phyloP scores from a whole-genome alignment of 441 rosid species.

The Erodium texanum region DNA sequence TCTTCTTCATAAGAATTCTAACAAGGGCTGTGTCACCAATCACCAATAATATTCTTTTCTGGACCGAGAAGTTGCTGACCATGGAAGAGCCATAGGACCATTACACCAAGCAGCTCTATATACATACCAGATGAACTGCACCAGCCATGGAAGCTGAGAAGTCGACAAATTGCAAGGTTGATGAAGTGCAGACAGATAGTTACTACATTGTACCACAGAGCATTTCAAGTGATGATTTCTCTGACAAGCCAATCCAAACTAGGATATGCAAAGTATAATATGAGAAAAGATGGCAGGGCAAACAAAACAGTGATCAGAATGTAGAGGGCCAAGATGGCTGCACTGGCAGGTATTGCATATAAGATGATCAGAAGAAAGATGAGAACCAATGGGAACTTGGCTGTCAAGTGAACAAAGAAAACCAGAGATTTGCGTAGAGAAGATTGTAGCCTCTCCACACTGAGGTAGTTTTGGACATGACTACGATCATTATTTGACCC shows the following conservation, averaged over 20 bases:
- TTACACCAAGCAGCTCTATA: too few relatives aligned
- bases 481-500: slow-evolving; percentile 19
- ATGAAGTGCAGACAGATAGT: too few relatives aligned
- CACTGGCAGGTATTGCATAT: slow-evolving; percentile 79
- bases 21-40: too few relatives aligned
- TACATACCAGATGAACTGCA: too few relatives aligned
- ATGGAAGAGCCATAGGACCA: too few relatives aligned
- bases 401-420: slow-evolving; percentile 49
- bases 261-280: slow-evolving; percentile 65
- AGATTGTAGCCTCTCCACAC: slow-evolving; percentile 38
- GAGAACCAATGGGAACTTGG: slow-evolving; percentile 69
- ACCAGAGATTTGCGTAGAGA: slow-evolving; percentile 56
- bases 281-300: slow-evolving; percentile 66
- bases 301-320: slow-evolving; percentile 56
- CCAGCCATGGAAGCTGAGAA: too few relatives aligned
- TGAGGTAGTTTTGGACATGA: slow-evolving; percentile 25
- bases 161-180: too few relatives aligned
- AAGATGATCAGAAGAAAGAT: slow-evolving; percentile 56
- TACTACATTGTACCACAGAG: not conserved
- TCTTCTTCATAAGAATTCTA: too few relatives aligned
- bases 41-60: too few relatives aligned
- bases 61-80: too few relatives aligned
- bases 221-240: slow-evolving; percentile 51
- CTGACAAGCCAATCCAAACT: slow-evolving; percentile 80
- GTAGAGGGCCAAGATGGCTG: slow-evolving; percentile 62